Evolutionary conservation across 805 yeast species (phyloP), one percentile per base, ranked within the genome.

Genomic region (Lipomyces spencermartinsiae): DNA sequence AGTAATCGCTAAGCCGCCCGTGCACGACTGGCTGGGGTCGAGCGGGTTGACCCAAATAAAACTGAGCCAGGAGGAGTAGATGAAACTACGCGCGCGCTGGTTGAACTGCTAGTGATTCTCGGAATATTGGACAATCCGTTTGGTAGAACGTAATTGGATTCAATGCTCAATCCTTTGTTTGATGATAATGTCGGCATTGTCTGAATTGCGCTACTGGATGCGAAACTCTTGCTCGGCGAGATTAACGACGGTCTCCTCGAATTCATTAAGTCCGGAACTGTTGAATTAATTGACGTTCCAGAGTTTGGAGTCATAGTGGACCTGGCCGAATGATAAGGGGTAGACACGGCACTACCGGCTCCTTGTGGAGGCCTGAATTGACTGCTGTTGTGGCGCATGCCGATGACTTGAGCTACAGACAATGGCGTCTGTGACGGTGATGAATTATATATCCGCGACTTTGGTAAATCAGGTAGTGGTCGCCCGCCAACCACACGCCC

Each of bases 291-390:
- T 19, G 49, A 43, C 16, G 8, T 19, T 43, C 49, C n/a, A 43
- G 49, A 43, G 49, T 43, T n/a, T 16, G 49, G 22, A 43, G 22
- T 6, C 49, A 43, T 43, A 19, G 49, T 53, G 34, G 56, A 25
- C n/a, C 35, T 10, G 9, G 56, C 56, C 6, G 56, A 31, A 31
- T 53, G 56, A 25, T 53, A 53, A 8, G 31, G 56, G 9, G 34
- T 53, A 12, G 56, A 53, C 9, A n/a, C 56, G 4, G 56, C 56
- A 14, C 56, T 25, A 31, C 56, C n/a, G 49, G 49, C 49, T n/a
- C 10, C 49, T n/a, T 43, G 49, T 6, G 49, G 19, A 43, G n/a
- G 49, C 22, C 4, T 12, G 49, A 43, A 16, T 43, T 43, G 49
- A 43, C 22, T n/a, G 49, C 22, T 43, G 49, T 43, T 43, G 49